Evolutionary conservation across 768 basidiomycete genomes (phyloP).

Genomic region (Antrodiella citrinella): DNA sequence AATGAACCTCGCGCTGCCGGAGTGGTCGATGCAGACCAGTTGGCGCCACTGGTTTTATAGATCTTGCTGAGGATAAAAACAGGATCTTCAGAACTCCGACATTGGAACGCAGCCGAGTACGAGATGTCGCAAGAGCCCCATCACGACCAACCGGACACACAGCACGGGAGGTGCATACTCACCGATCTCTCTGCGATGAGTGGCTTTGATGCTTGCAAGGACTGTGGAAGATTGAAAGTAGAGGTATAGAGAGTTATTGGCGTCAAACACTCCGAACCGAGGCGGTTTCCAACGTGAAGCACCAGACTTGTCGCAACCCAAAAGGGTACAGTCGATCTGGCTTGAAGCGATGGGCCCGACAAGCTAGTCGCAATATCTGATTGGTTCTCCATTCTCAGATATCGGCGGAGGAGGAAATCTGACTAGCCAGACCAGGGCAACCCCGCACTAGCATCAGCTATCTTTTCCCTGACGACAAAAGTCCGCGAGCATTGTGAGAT

Average conservation of each 20-base stretch:
- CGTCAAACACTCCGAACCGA: background rate
- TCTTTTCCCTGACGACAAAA: background rate
- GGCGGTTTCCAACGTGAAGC: background rate
- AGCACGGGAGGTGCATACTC: background rate
- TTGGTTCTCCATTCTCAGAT: background rate
- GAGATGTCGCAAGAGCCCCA: background rate
- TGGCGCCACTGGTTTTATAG: background rate
- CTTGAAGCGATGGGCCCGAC: background rate
- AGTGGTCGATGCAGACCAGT: conserved; percentile 3
- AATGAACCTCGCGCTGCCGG: conserved; percentile 18
- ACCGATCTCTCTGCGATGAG: background rate
- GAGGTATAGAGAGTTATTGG: background rate
- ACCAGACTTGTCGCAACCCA: background rate
- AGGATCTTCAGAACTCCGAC: conserved; percentile 1
- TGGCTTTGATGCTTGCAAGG: background rate
- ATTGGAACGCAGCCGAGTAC: background rate
- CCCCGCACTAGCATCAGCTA: background rate
- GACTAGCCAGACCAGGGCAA: background rate
- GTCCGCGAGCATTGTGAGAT: background rate
- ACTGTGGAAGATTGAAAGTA: background rate
- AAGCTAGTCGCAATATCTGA: background rate
- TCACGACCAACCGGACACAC: background rate
- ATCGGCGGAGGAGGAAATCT: background rate
- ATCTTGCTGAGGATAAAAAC: background rate
- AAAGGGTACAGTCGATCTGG: background rate